These are phyloP conservation scores for Boletus edulis DNA, from an alignment of 768 basidiomycete genomes.

Conservation along the genomic window DNA sequence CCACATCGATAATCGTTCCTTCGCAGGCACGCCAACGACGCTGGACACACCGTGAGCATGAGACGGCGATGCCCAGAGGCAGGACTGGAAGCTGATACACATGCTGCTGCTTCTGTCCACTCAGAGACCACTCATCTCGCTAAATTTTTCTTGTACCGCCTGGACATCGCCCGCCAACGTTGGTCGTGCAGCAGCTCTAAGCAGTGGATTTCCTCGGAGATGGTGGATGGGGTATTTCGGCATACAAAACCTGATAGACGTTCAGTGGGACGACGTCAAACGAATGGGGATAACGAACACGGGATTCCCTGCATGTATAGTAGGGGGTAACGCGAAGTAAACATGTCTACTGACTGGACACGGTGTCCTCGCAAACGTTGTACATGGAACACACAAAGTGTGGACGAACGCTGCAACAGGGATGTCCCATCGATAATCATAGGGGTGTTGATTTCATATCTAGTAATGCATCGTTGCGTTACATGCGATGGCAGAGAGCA, in stretches of 20 bases:
- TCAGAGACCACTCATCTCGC: constrained; percentile 28
- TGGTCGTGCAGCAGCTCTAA: neutral
- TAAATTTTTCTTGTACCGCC: constrained; percentile 16
- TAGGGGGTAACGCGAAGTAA: constrained; percentile 7
- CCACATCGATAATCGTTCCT: constrained; percentile 14
- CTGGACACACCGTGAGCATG: constrained; percentile 7
- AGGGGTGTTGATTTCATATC: constrained; percentile 30
- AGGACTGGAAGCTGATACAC: constrained; percentile 26
- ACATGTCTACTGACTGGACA: constrained; percentile 1
- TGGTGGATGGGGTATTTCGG: constrained; percentile 1
- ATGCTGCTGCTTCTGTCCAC: constrained; percentile 28
- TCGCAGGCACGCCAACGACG: constrained; percentile 12
- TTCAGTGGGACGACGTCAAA: neutral
- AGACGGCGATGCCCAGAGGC: constrained; percentile 25
- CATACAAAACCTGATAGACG: neutral
- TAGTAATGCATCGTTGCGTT: constrained; percentile 16
- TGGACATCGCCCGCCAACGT: constrained; percentile 7
- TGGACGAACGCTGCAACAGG: constrained; percentile 10
- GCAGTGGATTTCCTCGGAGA: constrained; percentile 22
- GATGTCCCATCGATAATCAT: constrained; percentile 22
- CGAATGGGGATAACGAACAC: constrained; percentile 5
- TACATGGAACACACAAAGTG: constrained; percentile 6
- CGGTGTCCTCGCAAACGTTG: neutral
- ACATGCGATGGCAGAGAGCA: constrained; percentile 14
- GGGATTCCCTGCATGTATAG: neutral